Evolutionary conservation across 192 early-diverging fungal genomes (phyloP).

Genomic region (Coemansia furcata): DNA sequence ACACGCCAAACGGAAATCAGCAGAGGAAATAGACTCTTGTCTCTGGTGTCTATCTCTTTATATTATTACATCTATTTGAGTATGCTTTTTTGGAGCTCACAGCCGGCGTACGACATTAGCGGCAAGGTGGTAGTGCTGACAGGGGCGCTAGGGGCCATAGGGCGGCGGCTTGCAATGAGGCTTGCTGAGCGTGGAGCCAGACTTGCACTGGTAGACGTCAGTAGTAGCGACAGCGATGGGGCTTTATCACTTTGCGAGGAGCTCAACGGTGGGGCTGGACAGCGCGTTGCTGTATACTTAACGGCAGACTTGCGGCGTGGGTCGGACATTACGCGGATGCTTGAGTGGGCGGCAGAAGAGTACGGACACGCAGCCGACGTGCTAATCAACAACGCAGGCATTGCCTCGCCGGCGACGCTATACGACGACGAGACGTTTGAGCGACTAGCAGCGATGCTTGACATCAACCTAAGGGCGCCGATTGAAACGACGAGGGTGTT

Average conservation of each 20-base stretch:
- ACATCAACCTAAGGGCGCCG: constrained; percentile 38
- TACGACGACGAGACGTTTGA: constrained; percentile 37
- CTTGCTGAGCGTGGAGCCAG: constrained; percentile 15
- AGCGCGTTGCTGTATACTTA: constrained; percentile 13
- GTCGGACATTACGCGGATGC: constrained; percentile 16
- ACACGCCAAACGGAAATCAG: too few relatives aligned
- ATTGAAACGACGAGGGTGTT: constrained; percentile 38
- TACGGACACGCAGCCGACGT: constrained; percentile 33
- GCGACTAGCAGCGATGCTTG: constrained; percentile 10
- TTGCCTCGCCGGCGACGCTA: constrained; percentile 29
- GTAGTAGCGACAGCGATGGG: neutral
- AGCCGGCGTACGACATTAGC: constrained; percentile 9
- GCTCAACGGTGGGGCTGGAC: constrained; percentile 7
- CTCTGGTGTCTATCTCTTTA: too few relatives aligned
- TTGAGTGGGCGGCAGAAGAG: constrained; percentile 8
- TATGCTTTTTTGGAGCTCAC: neutral
- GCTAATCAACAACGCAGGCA: constrained; percentile 40
- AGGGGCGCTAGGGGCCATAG: constrained; percentile 38
- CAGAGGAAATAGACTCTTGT: too few relatives aligned
- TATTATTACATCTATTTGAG: neutral
- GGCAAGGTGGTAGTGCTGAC: constrained; percentile 39
- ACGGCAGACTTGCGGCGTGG: constrained; percentile 14
- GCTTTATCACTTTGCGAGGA: neutral
- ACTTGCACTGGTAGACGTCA: constrained; percentile 34
- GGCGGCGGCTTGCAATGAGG: constrained; percentile 12